Percentiles rank a stretch among this genome's conserved stretches.
Evolutionary conservation across 306 rosid genomes (phyloP).

Genomic region (Casuarina glauca): DNA sequence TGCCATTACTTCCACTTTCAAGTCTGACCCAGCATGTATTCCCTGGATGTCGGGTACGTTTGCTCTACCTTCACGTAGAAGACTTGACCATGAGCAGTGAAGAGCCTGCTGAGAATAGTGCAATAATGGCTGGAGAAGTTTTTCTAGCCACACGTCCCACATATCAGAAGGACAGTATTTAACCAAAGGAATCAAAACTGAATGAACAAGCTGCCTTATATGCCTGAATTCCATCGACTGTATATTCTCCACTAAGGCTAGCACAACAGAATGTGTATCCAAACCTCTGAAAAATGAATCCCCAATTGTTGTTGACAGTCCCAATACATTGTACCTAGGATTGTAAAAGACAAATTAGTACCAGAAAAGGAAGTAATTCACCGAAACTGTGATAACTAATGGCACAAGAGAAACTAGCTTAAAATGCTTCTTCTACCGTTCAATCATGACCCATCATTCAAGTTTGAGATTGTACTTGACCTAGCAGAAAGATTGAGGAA

Average conservation of each 20-base stretch:
- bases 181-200: slow-evolving; percentile 74
- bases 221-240: slow-evolving; percentile 98
- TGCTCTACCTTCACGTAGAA: slow-evolving; percentile 86
- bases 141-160: slow-evolving; percentile 95
- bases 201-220: slow-evolving; percentile 84
- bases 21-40: slow-evolving; percentile 73
- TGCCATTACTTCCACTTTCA: slow-evolving; percentile 93
- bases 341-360: slow-evolving; percentile 26
- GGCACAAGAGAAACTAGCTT: slow-evolving; percentile 1
- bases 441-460: background rate
- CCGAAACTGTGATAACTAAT: slow-evolving; percentile 15
- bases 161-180: slow-evolving; percentile 73
- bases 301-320: slow-evolving; percentile 83
- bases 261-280: slow-evolving; percentile 64
- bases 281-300: slow-evolving; percentile 71
- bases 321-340: slow-evolving; percentile 84
- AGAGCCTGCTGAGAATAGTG: slow-evolving; percentile 71
- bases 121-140: slow-evolving; percentile 76
- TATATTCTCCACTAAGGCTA: slow-evolving; percentile 86
- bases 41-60: slow-evolving; percentile 81
- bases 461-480: background rate
- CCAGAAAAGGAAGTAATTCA: slow-evolving; percentile 14
- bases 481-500: too few species aligned
- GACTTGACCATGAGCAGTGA: slow-evolving; percentile 79
- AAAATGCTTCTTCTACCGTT: background rate